These are phyloP conservation scores for Raddia guianensis DNA, from an alignment of 176 grass and related monocot species.

Conservation along the genomic window DNA sequence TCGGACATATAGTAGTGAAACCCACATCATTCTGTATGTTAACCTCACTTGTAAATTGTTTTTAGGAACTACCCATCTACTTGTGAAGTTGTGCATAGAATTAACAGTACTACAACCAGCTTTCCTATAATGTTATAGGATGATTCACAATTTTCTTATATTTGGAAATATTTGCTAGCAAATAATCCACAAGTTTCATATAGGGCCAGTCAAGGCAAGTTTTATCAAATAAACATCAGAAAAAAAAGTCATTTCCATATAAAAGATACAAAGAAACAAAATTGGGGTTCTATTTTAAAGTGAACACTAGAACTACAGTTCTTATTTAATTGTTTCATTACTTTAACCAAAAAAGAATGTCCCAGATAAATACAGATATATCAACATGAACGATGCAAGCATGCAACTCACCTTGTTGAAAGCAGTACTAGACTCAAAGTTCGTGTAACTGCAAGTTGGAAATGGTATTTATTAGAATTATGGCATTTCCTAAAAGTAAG, in stretches of 20 bases:
- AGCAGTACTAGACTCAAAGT: constrained; percentile 40
- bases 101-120: not conserved
- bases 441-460: constrained; percentile 51
- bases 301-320: not conserved
- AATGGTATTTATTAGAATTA: constrained; percentile 30
- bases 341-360: not conserved
- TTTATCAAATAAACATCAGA: not conserved
- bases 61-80: not conserved
- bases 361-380: not conserved
- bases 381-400: not conserved
- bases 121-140: constrained; percentile 1
- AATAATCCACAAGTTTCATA: not conserved
- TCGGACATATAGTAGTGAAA: not conserved
- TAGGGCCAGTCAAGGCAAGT: not conserved
- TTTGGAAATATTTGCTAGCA: not conserved
- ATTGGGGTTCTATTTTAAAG: not conserved
- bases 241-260: constrained; percentile 4
- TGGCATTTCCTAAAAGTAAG: constrained; percentile 23
- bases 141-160: not conserved
- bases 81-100: not conserved
- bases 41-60: not conserved
- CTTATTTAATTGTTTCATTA: not conserved
- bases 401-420: constrained; percentile 51
- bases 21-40: not conserved
- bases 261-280: constrained; percentile 14